Base-by-base conservation (phyloP, 129 eudicot species). In the Centella asiatica region DNA sequence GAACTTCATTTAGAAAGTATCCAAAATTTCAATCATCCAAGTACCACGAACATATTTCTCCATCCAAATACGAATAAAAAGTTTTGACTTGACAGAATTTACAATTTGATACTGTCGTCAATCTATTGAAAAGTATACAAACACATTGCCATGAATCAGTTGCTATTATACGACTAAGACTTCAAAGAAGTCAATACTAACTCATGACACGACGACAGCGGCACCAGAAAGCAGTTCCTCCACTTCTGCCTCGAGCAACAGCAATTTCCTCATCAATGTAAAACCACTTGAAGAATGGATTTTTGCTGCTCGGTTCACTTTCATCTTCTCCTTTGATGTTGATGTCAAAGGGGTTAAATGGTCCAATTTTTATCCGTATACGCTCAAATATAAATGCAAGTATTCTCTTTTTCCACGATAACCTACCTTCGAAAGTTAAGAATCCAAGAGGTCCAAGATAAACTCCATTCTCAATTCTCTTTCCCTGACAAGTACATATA, bases 211-310 rank as follows among this genome's bases (percentile, higher is more conserved):
- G 84, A 25, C 26, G 72, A 72, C 95, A 84, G 7, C 96, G 95
- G 69, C 95, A 90, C 99, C 99, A 92, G 50, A 87, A 92, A 18
- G 99, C 96, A 3, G 99, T 92, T 26, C 99, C 99, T 17, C 99
- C 99, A 57, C 99, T 87, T 76, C 81, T 74, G 18, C 99, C 99
- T 47, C 95, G 90, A 52, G 99, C 96, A 26, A 92, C 96, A 11
- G 96, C 96, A 66, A 92, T 84, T 70, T 92, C 99, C 71, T 92
- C 96, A 22, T 92, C 96, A 4, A 87, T 48, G 61, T 92, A 92
- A 60, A 84, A 88, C 99, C 99, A 92, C 36, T 80, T 80, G 80
- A 92, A 92, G 80, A 92, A 87, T 24, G 99, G 96, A 72, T 82
- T 82, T 56, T 87, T 80, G 57, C 73, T 84, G 76, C 81, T 85